Conservation (phyloP, 257 asterid genomes). For the Penstemon eatonii region DNA sequence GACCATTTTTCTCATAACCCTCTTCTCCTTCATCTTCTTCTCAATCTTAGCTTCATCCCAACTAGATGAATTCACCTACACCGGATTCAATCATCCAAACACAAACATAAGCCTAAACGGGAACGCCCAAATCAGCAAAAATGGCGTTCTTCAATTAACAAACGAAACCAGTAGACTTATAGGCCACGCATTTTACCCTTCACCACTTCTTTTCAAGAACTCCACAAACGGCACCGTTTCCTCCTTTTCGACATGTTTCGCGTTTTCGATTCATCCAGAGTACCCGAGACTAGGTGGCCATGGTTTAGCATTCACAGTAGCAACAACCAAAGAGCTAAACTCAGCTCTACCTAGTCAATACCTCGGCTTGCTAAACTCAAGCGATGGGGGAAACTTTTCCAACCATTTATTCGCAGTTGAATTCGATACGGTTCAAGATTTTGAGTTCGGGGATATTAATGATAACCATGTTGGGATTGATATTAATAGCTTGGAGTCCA, state of each 20-base stretch:
- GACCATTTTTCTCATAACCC: constrained; percentile 25
- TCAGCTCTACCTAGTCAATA: constrained; percentile 62
- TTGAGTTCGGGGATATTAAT: constrained; percentile 56
- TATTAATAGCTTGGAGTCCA: constrained; percentile 52
- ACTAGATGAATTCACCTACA: constrained; percentile 37
- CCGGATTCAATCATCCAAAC: constrained; percentile 36
- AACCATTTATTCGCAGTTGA: constrained; percentile 70
- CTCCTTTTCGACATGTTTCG: constrained; percentile 70
- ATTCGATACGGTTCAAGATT: constrained; percentile 71
- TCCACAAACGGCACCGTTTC: constrained; percentile 36
- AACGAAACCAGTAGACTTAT: constrained; percentile 42
- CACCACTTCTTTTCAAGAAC: constrained; percentile 55
- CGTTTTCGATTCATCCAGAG: constrained; percentile 56
- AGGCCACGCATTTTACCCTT: constrained; percentile 61
- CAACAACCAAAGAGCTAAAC: constrained; percentile 36
- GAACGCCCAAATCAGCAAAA: constrained; percentile 31
- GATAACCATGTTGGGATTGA: constrained; percentile 64
- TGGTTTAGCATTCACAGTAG: constrained; percentile 63
- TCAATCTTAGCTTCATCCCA: constrained; percentile 37
- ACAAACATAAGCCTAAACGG: constrained; percentile 43
- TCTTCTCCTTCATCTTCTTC: constrained; percentile 32
- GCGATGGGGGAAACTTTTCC: constrained; percentile 46
- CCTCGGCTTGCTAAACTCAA: constrained; percentile 58
- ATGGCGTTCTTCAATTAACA: constrained; percentile 52
- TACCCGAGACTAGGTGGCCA: constrained; percentile 70